These are phyloP conservation scores for Paramecium sonneborni DNA, from an alignment of 73 alveolate species.

Conservation along the genomic window DNA sequence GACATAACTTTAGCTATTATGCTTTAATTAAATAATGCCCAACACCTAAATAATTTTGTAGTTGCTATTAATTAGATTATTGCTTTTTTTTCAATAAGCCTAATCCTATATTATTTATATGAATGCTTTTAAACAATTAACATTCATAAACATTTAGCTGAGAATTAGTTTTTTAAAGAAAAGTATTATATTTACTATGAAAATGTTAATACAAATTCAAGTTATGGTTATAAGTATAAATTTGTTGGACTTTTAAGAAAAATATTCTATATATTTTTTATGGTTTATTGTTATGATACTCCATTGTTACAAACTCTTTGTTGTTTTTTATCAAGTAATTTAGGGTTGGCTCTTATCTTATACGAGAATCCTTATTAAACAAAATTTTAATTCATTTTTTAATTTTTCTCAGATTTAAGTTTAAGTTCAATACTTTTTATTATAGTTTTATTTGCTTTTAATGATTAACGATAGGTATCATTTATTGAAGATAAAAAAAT, in stretches of 20 bases:
- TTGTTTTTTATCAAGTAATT: background rate
- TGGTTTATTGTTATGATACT: background rate
- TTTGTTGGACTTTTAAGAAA: background rate
- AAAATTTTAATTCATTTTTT: background rate
- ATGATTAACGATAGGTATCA: background rate
- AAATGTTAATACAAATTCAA: background rate
- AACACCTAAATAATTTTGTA: background rate
- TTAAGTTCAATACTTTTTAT: background rate
- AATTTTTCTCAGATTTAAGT: background rate
- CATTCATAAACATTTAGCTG: background rate
- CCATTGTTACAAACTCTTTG: background rate
- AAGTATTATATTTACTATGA: background rate
- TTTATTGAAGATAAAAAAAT: background rate
- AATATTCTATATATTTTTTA: background rate
- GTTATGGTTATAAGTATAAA: background rate
- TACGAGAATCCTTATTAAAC: background rate
- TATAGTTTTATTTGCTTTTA: background rate
- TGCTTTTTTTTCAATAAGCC: background rate
- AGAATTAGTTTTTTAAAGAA: background rate
- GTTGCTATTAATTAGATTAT: background rate
- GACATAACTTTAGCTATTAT: background rate
- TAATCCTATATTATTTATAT: background rate
- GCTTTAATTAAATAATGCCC: background rate
- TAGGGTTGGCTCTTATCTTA: background rate
- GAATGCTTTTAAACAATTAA: background rate